phyloP scores from a whole-genome alignment of 345 rosid species.

The Gossypium arboreum region DNA sequence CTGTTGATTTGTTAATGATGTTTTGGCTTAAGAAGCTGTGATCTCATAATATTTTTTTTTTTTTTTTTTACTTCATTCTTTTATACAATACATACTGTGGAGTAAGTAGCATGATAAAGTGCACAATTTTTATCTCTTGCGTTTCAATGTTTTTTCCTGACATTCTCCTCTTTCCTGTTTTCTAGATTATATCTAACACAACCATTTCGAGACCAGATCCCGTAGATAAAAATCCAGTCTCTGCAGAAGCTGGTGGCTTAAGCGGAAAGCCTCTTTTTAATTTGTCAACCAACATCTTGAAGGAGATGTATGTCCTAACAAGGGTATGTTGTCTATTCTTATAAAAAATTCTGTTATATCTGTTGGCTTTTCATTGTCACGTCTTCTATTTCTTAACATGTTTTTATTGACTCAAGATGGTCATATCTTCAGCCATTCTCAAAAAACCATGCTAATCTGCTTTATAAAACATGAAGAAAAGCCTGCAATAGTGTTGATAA shows the following conservation, averaged over 20 bases:
- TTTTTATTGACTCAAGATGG: not conserved
- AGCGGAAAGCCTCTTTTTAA: constrained; percentile 84
- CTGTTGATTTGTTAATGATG: not conserved
- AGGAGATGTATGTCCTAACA: constrained; percentile 86
- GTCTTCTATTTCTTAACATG: not conserved
- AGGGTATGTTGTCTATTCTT: constrained; percentile 53
- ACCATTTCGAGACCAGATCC: constrained; percentile 84
- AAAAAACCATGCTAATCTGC: not conserved
- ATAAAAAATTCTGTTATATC: not conserved
- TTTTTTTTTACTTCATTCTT: not conserved
- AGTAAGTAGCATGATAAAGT: not conserved
- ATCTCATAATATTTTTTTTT: not conserved
- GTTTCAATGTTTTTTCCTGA: not conserved
- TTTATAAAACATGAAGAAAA: not conserved
- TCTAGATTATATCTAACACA: constrained; percentile 87
- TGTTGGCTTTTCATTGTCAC: not conserved
- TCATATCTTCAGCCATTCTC: not conserved
- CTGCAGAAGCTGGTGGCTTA: constrained; percentile 82
- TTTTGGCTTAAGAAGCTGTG: not conserved
- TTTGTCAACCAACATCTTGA: constrained; percentile 71
- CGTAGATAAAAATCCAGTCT: constrained; percentile 45
- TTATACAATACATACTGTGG: not conserved
- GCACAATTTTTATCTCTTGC: not conserved
- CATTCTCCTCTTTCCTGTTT: constrained; percentile 7
- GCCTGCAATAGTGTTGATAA: not conserved